Conservation (phyloP, 768 basidiomycete species). For the Russula virescens region DNA sequence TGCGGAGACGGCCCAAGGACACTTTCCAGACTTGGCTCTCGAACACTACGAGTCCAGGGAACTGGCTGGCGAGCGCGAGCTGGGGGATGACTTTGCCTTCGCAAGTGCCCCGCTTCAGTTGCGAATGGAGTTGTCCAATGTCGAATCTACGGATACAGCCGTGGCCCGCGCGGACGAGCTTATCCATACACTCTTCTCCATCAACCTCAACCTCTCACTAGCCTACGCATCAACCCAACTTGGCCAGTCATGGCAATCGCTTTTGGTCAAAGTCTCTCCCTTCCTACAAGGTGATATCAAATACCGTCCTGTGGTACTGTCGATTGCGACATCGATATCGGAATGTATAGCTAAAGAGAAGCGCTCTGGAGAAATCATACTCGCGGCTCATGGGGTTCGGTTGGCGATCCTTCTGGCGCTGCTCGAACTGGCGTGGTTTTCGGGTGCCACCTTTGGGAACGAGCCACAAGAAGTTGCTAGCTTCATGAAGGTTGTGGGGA, state of each 20-base stretch:
- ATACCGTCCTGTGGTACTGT: constrained; percentile 50
- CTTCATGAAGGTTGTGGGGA: constrained; percentile 57
- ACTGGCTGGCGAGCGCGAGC: constrained; percentile 62
- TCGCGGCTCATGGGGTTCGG: constrained; percentile 69
- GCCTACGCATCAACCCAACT: constrained; percentile 71
- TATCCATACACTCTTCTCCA: constrained; percentile 56
- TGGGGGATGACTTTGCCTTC: constrained; percentile 77
- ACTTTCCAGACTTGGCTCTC: constrained; percentile 57
- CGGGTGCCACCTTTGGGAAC: constrained; percentile 41
- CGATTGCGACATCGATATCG: constrained; percentile 58
- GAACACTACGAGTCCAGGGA: constrained; percentile 59
- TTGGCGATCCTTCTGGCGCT: constrained; percentile 68
- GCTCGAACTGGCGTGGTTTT: constrained; percentile 78
- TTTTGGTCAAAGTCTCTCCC: constrained; percentile 58
- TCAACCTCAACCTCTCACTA: constrained; percentile 86
- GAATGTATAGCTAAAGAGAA: constrained; percentile 60
- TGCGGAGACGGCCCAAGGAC: constrained; percentile 39
- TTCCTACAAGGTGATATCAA: constrained; percentile 57
- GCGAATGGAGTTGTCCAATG: constrained; percentile 51
- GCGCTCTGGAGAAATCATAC: constrained; percentile 79
- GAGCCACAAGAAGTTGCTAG: constrained; percentile 45
- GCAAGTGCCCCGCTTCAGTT: constrained; percentile 51
- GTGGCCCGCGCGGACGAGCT: constrained; percentile 41
- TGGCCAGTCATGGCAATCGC: constrained; percentile 70
- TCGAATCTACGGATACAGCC: constrained; percentile 35